These are phyloP conservation scores for Umbilicus rupestris DNA, from an alignment of 164 flowering plant species.

Conservation along the genomic window DNA sequence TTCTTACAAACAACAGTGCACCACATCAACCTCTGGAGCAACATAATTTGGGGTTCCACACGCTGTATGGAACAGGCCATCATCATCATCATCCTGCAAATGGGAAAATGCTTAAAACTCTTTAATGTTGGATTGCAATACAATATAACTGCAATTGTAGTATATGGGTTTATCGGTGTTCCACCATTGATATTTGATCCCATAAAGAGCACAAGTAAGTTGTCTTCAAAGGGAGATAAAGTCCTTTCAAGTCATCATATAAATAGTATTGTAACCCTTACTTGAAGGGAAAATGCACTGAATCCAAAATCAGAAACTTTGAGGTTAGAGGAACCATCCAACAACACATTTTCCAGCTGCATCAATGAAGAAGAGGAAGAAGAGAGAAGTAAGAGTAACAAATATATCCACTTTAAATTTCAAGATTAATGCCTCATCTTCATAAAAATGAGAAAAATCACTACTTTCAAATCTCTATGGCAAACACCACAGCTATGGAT, in stretches of 20 bases:
- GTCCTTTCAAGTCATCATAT: too few relatives aligned
- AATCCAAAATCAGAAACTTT: slow-evolving; percentile 88
- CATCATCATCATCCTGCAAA: slow-evolving; percentile 32
- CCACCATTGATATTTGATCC: too few relatives aligned
- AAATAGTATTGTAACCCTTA: too few relatives aligned
- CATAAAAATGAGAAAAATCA: neutral
- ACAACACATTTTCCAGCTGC: slow-evolving; percentile 79
- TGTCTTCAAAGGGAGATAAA: too few relatives aligned
- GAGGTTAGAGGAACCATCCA: slow-evolving; percentile 63
- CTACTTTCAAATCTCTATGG: slow-evolving; percentile 77
- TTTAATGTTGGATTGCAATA: neutral
- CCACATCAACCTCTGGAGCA: slow-evolving; percentile 51
- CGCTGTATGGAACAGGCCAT: slow-evolving; percentile 60
- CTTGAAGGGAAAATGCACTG: slow-evolving; percentile 80
- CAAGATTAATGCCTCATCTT: neutral
- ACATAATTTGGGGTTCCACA: slow-evolving; percentile 74
- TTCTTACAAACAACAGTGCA: neutral
- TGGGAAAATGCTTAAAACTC: neutral
- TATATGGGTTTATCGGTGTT: too few relatives aligned
- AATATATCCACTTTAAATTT: neutral
- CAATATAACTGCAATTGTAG: neutral
- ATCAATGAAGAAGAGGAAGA: slow-evolving; percentile 12
- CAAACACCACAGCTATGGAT: slow-evolving; percentile 87
- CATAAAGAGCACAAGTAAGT: too few relatives aligned
- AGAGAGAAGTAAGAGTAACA: neutral